Base-by-base conservation (phyloP, 202 grass and related monocot species). In the Hordeum pubiflorum region DNA sequence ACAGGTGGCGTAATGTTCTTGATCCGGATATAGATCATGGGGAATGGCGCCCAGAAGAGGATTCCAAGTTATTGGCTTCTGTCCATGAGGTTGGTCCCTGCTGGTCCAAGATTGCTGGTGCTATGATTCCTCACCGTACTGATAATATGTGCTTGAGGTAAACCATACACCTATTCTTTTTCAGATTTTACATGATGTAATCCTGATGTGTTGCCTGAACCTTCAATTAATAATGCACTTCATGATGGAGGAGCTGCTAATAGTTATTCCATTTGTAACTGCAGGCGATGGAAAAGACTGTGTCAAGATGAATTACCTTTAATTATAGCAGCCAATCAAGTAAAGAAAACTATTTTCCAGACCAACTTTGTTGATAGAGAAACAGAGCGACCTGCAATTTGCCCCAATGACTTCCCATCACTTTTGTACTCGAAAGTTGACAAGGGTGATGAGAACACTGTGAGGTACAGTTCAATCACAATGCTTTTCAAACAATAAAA, bases 141-240 rank as follows among this genome's bases (percentile, higher is more conserved):
- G 95, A 97, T 84, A 91, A 80, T 89, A 93, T 91, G 80, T 97
- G 95, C 75, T 72, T 79, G 83, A 93, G 95, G 95, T 94, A 93
- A 62, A 81, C 11, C 9, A n/a, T 54, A 54, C n/a, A 54, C 79
- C 37, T 48, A 26, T 78, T 58, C 71, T 21, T 24, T 71, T 79
- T 20, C 52, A 81, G 24, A 65, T 67, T 81, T 72, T 77, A 7
- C 32, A 79, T 80, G 50, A 79, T 64, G 59, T 66, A 83, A 77
- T 71, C 32, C 72, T 63, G 69, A 63, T 46, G 58, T 52, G 12
- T 86, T 67, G 41, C 21, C 64, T 1, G 7, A 56, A 63, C 70
- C 6, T 33, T 78, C 4, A 7, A 56, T 63, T 22, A 38, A 15
- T 69, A 32, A 50, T 32, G 58, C 50, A 22, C 7, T 75, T 86